phyloP scores from a whole-genome alignment of 768 basidiomycete genomes.

The Leccinum arenicola region DNA sequence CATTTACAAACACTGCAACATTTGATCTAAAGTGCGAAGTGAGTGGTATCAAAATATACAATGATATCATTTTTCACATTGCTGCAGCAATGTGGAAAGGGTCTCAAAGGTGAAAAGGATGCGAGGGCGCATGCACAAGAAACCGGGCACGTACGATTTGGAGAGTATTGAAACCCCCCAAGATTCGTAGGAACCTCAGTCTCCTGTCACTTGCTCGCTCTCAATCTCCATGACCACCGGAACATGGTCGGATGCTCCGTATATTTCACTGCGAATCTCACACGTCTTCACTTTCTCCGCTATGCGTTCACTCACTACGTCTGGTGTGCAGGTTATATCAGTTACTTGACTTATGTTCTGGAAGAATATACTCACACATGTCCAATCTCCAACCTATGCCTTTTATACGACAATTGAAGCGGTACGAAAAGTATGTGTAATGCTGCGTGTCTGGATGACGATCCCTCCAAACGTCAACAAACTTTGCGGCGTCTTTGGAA shows the following conservation, averaged over 20 bases:
- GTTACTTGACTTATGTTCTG: background rate
- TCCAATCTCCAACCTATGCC: conserved; percentile 88
- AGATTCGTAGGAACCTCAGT: background rate
- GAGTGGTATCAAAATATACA: conserved; percentile 19
- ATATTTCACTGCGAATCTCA: conserved; percentile 82
- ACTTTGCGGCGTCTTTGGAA: conserved; percentile 39
- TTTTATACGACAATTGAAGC: conserved; percentile 76
- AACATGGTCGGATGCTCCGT: conserved; percentile 85
- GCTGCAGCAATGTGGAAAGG: conserved; percentile 70
- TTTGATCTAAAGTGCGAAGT: conserved; percentile 91
- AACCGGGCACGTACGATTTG: conserved; percentile 84
- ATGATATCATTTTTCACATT: conserved; percentile 5
- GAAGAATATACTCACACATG: conserved; percentile 54
- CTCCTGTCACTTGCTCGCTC: conserved; percentile 34
- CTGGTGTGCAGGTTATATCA: conserved; percentile 36
- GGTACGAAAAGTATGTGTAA: conserved; percentile 84
- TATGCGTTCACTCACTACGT: conserved; percentile 73
- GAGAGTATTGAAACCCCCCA: conserved; percentile 60
- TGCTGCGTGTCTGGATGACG: conserved; percentile 65
- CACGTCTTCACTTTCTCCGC: conserved; percentile 68
- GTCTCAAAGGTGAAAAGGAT: conserved; percentile 91
- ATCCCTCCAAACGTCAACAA: conserved; percentile 80
- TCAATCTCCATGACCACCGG: conserved; percentile 78
- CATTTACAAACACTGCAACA: conserved; percentile 88
- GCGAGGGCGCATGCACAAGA: conserved; percentile 83